A percentile compares a stretch with the other conserved stretches of the same genome.
These are phyloP conservation scores for Colletotrichum camelliae DNA, from an alignment of 2,329 filamentous ascomycete genomes.

Conservation along the genomic window DNA sequence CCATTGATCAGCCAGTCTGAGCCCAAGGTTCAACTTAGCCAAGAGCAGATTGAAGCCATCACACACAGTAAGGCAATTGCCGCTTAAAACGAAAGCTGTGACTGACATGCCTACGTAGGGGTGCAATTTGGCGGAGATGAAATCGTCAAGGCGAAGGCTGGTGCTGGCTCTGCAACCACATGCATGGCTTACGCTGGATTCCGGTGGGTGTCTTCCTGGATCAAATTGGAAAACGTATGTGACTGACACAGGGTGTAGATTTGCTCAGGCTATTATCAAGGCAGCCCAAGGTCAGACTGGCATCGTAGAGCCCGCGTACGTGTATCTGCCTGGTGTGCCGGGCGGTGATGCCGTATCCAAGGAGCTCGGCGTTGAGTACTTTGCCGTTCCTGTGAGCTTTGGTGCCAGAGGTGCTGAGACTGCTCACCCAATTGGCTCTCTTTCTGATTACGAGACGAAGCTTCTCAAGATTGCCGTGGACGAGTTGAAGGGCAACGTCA, in stretches of 20 bases:
- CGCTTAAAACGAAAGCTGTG: accelerated
- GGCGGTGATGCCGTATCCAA: slow-evolving; percentile 62
- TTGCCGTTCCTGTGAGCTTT: slow-evolving; percentile 8
- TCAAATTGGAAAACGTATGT: not conserved
- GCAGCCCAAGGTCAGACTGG: slow-evolving; percentile 75
- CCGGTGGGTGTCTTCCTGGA: slow-evolving; percentile 14
- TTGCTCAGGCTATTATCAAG: slow-evolving; percentile 74
- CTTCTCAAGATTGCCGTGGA: not conserved
- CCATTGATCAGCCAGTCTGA: slow-evolving; percentile 75
- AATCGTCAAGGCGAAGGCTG: slow-evolving; percentile 86
- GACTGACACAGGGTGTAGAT: not conserved
- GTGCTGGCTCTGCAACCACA: slow-evolving; percentile 81
- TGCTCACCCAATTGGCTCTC: not conserved
- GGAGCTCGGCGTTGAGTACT: slow-evolving; percentile 71
- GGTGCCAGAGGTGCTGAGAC: not conserved
- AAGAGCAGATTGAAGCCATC: slow-evolving; percentile 54
- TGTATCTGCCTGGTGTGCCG: slow-evolving; percentile 76
- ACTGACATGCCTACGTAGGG: slow-evolving; percentile 32
- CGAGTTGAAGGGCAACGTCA: not conserved
- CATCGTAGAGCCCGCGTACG: slow-evolving; percentile 61
- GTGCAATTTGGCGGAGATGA: slow-evolving; percentile 84
- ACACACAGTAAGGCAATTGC: slow-evolving; percentile 50
- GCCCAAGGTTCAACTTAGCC: slow-evolving; percentile 67
- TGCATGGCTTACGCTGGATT: slow-evolving; percentile 77
- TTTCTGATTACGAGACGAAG: not conserved